Percentiles rank a stretch among this genome's conserved stretches.
phyloP scores from a whole-genome alignment of 2,329 filamentous ascomycete genomes.

The Aspergillus floridensis region DNA sequence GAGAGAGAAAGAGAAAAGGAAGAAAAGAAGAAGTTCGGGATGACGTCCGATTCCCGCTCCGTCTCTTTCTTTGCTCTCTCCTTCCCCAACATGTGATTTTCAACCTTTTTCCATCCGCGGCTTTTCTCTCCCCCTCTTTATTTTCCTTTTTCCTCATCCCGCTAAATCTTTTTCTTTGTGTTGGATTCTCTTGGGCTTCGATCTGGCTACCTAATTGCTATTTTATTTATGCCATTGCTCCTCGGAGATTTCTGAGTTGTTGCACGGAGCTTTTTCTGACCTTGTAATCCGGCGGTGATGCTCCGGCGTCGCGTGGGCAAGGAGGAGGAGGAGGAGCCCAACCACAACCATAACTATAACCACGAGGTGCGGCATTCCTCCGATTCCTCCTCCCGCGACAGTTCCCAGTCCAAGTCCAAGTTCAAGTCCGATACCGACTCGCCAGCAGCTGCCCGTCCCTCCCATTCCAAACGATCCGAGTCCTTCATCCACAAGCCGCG shows the following conservation, averaged over 20 bases:
- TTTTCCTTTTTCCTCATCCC: background rate
- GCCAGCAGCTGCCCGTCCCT: conserved; percentile 5
- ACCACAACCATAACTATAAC: conserved; percentile 12
- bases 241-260: too few relatives aligned
- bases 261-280: background rate
- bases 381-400: conserved; percentile 13
- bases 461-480: conserved; percentile 14
- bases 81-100: conserved; percentile 14
- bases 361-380: conserved; percentile 21
- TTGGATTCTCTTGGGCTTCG: background rate
- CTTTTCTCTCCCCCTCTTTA: background rate
- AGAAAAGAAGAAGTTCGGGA: background rate
- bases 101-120: background rate
- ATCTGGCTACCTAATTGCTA: background rate
- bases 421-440: background rate
- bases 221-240: conserved; percentile 4
- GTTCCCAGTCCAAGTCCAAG: too few relatives aligned
- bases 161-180: background rate
- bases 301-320: conserved; percentile 44
- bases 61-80: background rate
- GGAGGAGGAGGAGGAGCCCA: conserved; percentile 16
- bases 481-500: conserved; percentile 38
- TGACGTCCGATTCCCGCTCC: conserved; percentile 1
- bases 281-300: conserved; percentile 13
- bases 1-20: background rate